A percentile compares a stretch with the other conserved stretches of the same genome.
Evolutionary conservation across 495 filamentous ascomycete species (phyloP).

Genomic region (Talaromyces trachyspermus): DNA sequence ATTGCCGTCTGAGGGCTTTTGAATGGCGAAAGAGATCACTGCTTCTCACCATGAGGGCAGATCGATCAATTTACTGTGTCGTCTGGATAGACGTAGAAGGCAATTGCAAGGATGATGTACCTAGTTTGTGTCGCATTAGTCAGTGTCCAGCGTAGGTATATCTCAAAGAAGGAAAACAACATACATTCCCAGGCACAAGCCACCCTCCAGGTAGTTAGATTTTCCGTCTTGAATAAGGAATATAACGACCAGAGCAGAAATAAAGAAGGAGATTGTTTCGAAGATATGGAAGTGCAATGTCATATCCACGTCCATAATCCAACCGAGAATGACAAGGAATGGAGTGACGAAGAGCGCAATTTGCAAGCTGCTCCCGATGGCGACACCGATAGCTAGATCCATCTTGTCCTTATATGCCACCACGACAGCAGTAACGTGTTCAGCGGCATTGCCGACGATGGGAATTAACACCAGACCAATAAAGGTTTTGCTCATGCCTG

Average conservation of each 20-base stretch:
- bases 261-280: constrained; percentile 89
- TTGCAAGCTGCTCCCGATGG: constrained; percentile 88
- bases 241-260: constrained; percentile 83
- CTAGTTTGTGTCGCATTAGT: too few species aligned
- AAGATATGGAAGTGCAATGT: constrained; percentile 87
- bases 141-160: too few species aligned
- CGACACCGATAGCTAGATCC: constrained; percentile 92
- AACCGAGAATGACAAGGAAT: constrained; percentile 83
- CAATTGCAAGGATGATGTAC: constrained; percentile 79
- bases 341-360: constrained; percentile 92
- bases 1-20: too few species aligned
- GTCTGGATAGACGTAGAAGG: constrained; percentile 85
- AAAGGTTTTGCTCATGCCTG: constrained; percentile 89
- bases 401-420: constrained; percentile 95
- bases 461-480: constrained; percentile 93
- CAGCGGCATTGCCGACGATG: constrained; percentile 95
- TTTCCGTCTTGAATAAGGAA: constrained; percentile 92
- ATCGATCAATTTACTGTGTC: too few species aligned
- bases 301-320: constrained; percentile 81
- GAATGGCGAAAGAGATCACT: too few species aligned
- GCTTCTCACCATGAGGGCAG: too few species aligned
- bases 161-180: too few species aligned
- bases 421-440: constrained; percentile 91
- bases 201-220: constrained; percentile 91
- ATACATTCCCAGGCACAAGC: constrained; percentile 75